These are phyloP conservation scores for Plenodomus tracheiphilus DNA, from an alignment of 2,329 filamentous ascomycete species.

Conservation along the genomic window DNA sequence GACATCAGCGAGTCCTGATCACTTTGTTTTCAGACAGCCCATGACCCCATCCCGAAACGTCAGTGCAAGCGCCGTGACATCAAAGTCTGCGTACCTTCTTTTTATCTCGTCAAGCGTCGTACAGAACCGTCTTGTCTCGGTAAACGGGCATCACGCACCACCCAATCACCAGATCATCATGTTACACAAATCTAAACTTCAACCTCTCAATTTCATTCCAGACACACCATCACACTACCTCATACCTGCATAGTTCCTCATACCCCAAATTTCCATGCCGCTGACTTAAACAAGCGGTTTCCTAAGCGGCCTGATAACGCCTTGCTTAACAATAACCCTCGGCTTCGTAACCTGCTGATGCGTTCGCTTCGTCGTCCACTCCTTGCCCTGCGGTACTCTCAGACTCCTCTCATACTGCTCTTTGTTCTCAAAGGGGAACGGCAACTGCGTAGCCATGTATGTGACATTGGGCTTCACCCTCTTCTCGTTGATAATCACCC, in stretches of 20 bases:
- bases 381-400: conserved; percentile 83
- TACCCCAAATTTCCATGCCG: too few species aligned
- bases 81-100: too few species aligned
- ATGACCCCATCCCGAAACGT: too few species aligned
- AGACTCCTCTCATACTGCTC: conserved; percentile 90
- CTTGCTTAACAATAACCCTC: conserved; percentile 85
- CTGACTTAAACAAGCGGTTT: conserved; percentile 65
- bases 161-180: not conserved
- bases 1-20: too few species aligned
- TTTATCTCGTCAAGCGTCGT: too few species aligned
- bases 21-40: too few species aligned
- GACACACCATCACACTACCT: not conserved
- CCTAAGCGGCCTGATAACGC: conserved; percentile 87
- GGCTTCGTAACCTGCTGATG: conserved; percentile 91
- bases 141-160: too few species aligned
- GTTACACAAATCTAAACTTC: not conserved
- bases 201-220: too few species aligned
- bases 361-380: conserved; percentile 96
- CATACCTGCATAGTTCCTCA: too few species aligned
- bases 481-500: conserved; percentile 93
- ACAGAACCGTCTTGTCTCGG: too few species aligned
- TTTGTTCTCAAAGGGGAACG: conserved; percentile 84
- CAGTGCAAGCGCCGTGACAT: too few species aligned
- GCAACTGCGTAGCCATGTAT: conserved; percentile 81
- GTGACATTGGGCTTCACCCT: conserved; percentile 86